Evolutionary conservation across 495 filamentous ascomycete genomes (phyloP), one percentile per base, ranked within the genome.

Genomic region (Recurvomyces mirabilis): DNA sequence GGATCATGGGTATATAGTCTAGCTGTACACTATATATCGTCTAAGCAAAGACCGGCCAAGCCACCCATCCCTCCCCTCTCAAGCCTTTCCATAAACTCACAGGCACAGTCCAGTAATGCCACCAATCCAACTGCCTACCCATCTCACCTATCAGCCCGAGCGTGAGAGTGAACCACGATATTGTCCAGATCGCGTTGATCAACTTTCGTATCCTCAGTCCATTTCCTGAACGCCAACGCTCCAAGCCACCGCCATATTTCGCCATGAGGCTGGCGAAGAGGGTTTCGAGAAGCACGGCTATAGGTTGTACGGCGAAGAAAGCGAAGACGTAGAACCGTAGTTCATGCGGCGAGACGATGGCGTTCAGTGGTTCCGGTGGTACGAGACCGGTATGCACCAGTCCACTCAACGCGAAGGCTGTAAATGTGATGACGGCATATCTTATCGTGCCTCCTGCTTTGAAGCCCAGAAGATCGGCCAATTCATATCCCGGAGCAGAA

Each of bases 351-450:
- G 13, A n/a, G 25, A 51, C 15, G 4, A 33, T 51, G 15, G 43
- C 46, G 17, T 49, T 29, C 20, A 41, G 29, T 17, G 51, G 51
- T 32, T 54, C 37, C 18, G 52, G 52, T 21, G 52, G 52, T 20
- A 55, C 48, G 3, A 55, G 34, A 39, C 52, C 53, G 38, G 42
- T 49, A 28, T 56, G 53, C 31, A 42, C 24, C 14, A 46, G 18
- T 5, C 53, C 53, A 35, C 49, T 49, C 18, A 56, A 23, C 6
- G 22, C 23, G 39, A 56, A 56, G 0, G 44, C 48, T 11, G 41
- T 26, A 11, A 33, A 13, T 11, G 39, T 49, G 18, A 52, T 20
- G n/a, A 53, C 22, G 7, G 43, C 37, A 24, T 53, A 56, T 29
- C 49, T 43, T 14, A 21, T 14, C 33, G 46, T 18, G 29, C 40